Base-by-base conservation (phyloP, 2,329 filamentous ascomycete species). In the Aspergillus eucalypticola region DNA sequence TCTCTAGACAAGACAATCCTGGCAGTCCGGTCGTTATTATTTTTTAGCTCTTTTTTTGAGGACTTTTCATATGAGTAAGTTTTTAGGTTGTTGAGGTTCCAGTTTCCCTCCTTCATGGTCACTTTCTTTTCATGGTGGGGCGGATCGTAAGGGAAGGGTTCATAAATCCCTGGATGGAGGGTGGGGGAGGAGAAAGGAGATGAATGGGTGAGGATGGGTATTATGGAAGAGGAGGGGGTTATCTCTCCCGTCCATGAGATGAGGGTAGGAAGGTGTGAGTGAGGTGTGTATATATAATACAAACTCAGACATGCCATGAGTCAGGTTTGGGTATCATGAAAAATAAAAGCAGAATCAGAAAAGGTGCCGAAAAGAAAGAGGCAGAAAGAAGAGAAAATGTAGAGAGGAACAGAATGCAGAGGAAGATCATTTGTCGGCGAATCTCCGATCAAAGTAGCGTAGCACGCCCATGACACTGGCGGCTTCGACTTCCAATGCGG, bases 401-500 rank as follows among this genome's bases (percentile, higher is more conserved):
- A 29, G 17, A 11, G 8, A 35, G 32, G 11, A 42, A 49, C 15
- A 38, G 44, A 56, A 55, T 27, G 50, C 8, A 41, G 21, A 23
- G 27, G 10, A 51, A 10, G 8, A 44, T 67, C 69, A 75, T 70
- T 77, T 76, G 54, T 76, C 75, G 39, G 76, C 75, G 58, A 93
- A 93, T 56, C 90, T 80, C 53, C 91, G 83, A 69, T 93, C 90
- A 76, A 93, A 93, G 64, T 90, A 88, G 74, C 90, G 90, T 61
- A 93, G 77, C n/a, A 92, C 90, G 44, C 88, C 89, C 90, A 93
- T 92, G 57, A 93, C 91, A 73, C 90, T 92, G 0, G 90, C 90
- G 6, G 90, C 89, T 76, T 93, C 90, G 15, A 93, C 89, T 73
- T 93, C 90, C 68, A 92, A 87, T 1, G 90, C 87, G 44, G 83